Evolutionary conservation across 768 basidiomycete species (phyloP), one percentile per base, ranked within the genome.

Genomic region (Mycena chlorophos): DNA sequence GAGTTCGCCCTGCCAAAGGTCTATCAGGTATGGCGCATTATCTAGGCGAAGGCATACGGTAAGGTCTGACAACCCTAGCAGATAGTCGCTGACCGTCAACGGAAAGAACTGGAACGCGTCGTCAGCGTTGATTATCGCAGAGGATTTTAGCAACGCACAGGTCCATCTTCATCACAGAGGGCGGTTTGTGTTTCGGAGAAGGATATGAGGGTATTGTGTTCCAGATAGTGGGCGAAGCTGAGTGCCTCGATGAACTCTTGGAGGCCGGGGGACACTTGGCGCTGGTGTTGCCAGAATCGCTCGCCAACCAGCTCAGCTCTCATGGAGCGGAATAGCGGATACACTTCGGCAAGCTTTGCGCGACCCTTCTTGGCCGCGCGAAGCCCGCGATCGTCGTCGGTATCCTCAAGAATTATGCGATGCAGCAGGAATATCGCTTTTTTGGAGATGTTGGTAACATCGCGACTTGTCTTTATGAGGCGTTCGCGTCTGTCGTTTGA

Each of bases 161-260:
- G 81, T 39, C 88, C 88, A 23, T 83, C 71, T 2, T 78, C 72
- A 67, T 87, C 85, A 26, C 75, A 78, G 30, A 97, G 71, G 0
- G 84, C 76, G 14, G 73, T 61, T 65, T 93, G 89, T 17, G 91
- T 88, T 61, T 87, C 78, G 22, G 75, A 67, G 60, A 82, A 88
- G 3, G 86, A 77, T 52, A 97, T 82, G 52, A 97, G 74, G 2
- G 78, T 69, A 28, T 80, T 78, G 61, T 86, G 75, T 55, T 90
- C 83, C 48, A 96, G 80, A 67, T 90, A 98, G 69, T 94, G 83
- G 0, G 90, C 80, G 67, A 98, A 94, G 64, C 91, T 88, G 54
- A 94, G 74, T 1, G 91, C 94, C 70, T 98, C 97, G 60, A 98
- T 91, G 71, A 94, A 98, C 73, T 98, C 97, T 70, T 98, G 94